Evolutionary conservation across 495 filamentous ascomycete species (phyloP), one percentile per base, ranked within the genome.

Genomic region (Lophium mytilinum): DNA sequence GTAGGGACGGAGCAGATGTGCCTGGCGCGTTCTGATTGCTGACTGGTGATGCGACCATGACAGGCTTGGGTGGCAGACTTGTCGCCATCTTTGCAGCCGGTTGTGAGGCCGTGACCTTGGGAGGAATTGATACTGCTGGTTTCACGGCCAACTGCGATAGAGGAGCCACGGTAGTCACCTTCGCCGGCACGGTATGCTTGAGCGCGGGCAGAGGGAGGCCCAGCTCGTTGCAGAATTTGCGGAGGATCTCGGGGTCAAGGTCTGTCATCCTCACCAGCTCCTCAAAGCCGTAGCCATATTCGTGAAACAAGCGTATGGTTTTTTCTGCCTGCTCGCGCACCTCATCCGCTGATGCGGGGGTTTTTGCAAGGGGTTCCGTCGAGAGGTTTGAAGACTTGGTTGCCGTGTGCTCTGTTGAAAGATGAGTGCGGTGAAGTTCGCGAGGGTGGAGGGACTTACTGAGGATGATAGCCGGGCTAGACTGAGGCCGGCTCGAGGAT

Each of bases 231-330:
- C 88, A 93, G 10, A 94, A 72, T 39, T 72, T 69, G 52, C 74
- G 76, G 36, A 95, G 72, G 37, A 88, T 58, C 15, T 69, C 67
- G 41, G 82, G 74, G 60, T 89, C 75, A 47, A 91, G 76, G 4
- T 30, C 6, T 2, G 24, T 88, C 87, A 68, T 90, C 87, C 11
- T 82, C 76, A 92, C 72, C 60, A 90, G 82, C 55, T 84, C 76
- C 47, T 81, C 71, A 61, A 80, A 91, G 12, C 80, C 78, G 46
- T 91, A 30, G 6, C 41, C 51, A 33, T 65, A 43, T 0, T 63
- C 35, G 36, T 66, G 49, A 15, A 66, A 45, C n/a, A 63, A 15
- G 33, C 36, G 33, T 12, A 66, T 33, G 21, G 57, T 55, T 30
- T 50, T 49, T n/a, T 61, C 54, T 0, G 53, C 58, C 34, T 50